These are phyloP conservation scores for Cladosporium halotolerans DNA, from an alignment of 2,329 filamentous ascomycete genomes.

Conservation along the genomic window DNA sequence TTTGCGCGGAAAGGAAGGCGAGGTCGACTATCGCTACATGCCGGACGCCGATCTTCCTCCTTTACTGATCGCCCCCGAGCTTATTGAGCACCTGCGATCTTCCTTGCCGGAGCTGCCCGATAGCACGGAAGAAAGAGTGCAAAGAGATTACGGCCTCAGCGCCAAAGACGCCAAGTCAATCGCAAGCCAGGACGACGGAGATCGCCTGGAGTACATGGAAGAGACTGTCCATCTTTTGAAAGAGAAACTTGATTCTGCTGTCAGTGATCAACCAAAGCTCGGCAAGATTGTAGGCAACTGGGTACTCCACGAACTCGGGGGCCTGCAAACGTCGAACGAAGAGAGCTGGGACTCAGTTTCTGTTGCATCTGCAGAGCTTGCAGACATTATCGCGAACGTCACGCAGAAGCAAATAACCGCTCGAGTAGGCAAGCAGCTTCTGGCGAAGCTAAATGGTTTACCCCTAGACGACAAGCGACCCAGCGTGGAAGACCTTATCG, in stretches of 20 bases:
- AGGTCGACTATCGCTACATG: conserved; percentile 98
- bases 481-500: conserved; percentile 48
- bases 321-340: conserved; percentile 35
- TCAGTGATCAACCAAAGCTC: conserved; percentile 24
- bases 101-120: conserved; percentile 70
- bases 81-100: conserved; percentile 57
- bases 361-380: conserved; percentile 36
- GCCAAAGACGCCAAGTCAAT: conserved; percentile 79
- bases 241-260: conserved; percentile 26
- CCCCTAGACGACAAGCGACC: conserved; percentile 35
- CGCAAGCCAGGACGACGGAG: conserved; percentile 69
- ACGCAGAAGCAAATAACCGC: conserved; percentile 43
- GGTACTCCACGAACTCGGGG: conserved; percentile 49
- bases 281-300: conserved; percentile 55
- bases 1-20: conserved; percentile 87
- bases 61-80: conserved; percentile 63
- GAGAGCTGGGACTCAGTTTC: conserved; percentile 37
- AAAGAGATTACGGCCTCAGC: conserved; percentile 59
- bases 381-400: conserved; percentile 38
- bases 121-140: conserved; percentile 47
- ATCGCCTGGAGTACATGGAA: conserved; percentile 75
- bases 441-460: conserved; percentile 48
- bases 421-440: conserved; percentile 54
- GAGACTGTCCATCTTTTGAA: conserved; percentile 51
- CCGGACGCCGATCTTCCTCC: conserved; percentile 87